Conservation (phyloP, 257 asterid genomes). For the Rehmannia glutinosa region DNA sequence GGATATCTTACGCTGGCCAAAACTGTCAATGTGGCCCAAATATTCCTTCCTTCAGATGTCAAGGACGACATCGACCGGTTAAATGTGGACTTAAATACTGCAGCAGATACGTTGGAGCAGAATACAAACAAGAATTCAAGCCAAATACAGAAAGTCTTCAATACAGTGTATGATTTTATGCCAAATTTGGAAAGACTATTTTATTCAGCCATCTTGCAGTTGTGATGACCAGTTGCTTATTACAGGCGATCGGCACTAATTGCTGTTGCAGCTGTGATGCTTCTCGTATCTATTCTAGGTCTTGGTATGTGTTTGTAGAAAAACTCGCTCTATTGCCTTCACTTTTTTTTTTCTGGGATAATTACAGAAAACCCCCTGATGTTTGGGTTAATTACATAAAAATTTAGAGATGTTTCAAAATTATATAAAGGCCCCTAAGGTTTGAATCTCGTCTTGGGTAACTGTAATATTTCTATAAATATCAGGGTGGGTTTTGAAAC, state of each 20-base stretch:
- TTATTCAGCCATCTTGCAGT: background rate
- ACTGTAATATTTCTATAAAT: too few species aligned
- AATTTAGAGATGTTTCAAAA: too few species aligned
- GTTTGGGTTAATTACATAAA: too few species aligned
- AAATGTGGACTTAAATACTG: constrained; percentile 59
- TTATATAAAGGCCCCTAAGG: too few species aligned
- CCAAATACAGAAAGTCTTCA: constrained; percentile 59
- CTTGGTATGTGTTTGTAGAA: constrained; percentile 63
- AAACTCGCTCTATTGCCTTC: background rate
- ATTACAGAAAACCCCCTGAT: too few species aligned
- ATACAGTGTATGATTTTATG: constrained; percentile 57
- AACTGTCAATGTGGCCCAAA: constrained; percentile 80
- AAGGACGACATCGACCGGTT: constrained; percentile 62
- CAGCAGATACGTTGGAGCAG: constrained; percentile 64
- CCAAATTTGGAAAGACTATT: background rate
- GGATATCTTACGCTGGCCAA: constrained; percentile 70
- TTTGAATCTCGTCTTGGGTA: too few species aligned
- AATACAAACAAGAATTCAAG: constrained; percentile 67
- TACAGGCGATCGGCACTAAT: constrained; percentile 71
- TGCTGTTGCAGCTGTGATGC: constrained; percentile 75
- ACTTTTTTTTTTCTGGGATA: too few species aligned
- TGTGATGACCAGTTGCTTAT: constrained; percentile 12
- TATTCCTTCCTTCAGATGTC: constrained; percentile 84
- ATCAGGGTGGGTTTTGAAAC: too few species aligned
- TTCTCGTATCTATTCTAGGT: constrained; percentile 72